Conservation (phyloP, 2,329 filamentous ascomycete species). For the Alternaria novae-zelandiae region DNA sequence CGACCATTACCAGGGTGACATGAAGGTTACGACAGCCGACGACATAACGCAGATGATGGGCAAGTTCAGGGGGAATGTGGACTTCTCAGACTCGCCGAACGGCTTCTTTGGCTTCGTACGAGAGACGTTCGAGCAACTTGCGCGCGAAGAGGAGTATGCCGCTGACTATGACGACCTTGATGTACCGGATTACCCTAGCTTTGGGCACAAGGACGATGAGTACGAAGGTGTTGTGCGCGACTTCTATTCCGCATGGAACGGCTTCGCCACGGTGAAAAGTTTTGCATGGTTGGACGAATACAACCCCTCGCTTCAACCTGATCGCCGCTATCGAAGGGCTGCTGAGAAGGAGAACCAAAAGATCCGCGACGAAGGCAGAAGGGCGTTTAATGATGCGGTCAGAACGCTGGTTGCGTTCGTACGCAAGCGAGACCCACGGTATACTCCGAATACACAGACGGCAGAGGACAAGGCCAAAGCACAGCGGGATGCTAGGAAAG, state of each 20-base stretch:
- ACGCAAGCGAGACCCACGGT: slow-evolving; percentile 88
- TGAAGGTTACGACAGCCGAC: slow-evolving; percentile 77
- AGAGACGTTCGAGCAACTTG: slow-evolving; percentile 79
- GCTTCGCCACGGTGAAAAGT: slow-evolving; percentile 82
- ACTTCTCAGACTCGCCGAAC: slow-evolving; percentile 77
- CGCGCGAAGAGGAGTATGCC: slow-evolving; percentile 78
- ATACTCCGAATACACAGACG: slow-evolving; percentile 75
- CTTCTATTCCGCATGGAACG: slow-evolving; percentile 83
- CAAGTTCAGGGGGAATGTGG: slow-evolving; percentile 77
- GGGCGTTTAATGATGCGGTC: slow-evolving; percentile 93
- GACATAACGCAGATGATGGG: slow-evolving; percentile 81
- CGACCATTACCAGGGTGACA: slow-evolving; percentile 69
- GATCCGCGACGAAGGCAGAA: slow-evolving; percentile 77
- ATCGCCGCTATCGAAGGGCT: slow-evolving; percentile 77
- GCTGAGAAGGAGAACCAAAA: slow-evolving; percentile 98
- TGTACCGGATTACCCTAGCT: slow-evolving; percentile 75
- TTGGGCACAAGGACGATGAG: slow-evolving; percentile 76
- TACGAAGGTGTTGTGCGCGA: slow-evolving; percentile 78
- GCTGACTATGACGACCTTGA: slow-evolving; percentile 71
- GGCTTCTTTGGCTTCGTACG: slow-evolving; percentile 86
- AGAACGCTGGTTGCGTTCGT: slow-evolving; percentile 85
- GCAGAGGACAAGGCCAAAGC: slow-evolving; percentile 81
- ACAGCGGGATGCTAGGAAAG: slow-evolving; percentile 77
- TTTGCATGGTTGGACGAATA: slow-evolving; percentile 92
- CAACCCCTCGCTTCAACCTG: slow-evolving; percentile 82